phyloP scores from a whole-genome alignment of 371 early-diverging fungal species.

The Lichtheimia corymbifera region DNA sequence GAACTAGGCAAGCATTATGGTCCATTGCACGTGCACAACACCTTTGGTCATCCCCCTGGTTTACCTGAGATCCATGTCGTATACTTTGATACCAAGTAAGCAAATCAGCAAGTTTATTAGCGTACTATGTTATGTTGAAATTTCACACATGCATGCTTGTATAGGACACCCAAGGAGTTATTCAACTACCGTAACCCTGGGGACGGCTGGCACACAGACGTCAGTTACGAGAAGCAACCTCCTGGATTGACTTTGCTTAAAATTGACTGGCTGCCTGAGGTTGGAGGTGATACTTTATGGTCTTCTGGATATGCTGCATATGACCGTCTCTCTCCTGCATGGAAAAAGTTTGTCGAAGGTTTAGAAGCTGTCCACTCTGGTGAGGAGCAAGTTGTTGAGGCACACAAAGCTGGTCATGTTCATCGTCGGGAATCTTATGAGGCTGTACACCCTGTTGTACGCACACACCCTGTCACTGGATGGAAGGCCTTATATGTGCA shows the following conservation, averaged over 20 bases:
- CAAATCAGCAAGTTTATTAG: background rate
- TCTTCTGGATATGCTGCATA: constrained; percentile 60
- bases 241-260: constrained; percentile 57
- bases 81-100: constrained; percentile 20
- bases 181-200: constrained; percentile 45
- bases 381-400: constrained; percentile 38
- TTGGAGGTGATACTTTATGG: constrained; percentile 69
- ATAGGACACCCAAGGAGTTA: constrained; percentile 46
- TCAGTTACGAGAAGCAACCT: constrained; percentile 62
- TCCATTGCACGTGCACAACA: constrained; percentile 59
- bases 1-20: constrained; percentile 58
- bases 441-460: constrained; percentile 60
- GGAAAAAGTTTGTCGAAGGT: constrained; percentile 57
- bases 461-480: constrained; percentile 71
- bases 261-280: constrained; percentile 51
- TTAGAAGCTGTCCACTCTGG: constrained; percentile 64
- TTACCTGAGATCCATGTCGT: constrained; percentile 28
- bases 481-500: constrained; percentile 66
- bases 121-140: too few relatives aligned
- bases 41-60: constrained; percentile 31
- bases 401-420: constrained; percentile 37
- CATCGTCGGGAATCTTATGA: constrained; percentile 44
- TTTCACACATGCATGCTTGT: too few relatives aligned
- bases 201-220: constrained; percentile 67
- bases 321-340: constrained; percentile 59